These are phyloP conservation scores for Rhynchosporium agropyri DNA, from an alignment of 2,329 filamentous ascomycete genomes.

Conservation along the genomic window DNA sequence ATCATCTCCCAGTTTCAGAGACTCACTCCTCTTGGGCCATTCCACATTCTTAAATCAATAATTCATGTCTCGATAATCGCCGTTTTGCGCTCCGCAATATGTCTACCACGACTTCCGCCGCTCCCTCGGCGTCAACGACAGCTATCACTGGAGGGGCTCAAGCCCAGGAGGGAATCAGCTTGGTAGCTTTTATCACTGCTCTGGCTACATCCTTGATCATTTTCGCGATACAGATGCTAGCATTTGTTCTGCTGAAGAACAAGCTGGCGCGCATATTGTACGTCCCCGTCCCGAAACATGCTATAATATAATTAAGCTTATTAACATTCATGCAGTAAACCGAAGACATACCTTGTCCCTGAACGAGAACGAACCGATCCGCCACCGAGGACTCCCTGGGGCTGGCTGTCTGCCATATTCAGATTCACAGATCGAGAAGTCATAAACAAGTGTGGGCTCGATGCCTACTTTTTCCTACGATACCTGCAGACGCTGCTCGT, in stretches of 20 bases:
- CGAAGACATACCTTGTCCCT: constrained; percentile 83
- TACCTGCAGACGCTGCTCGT: constrained; percentile 85
- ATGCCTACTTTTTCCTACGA: constrained; percentile 96
- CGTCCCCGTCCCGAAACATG: constrained; percentile 40
- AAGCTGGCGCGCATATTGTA: constrained; percentile 84
- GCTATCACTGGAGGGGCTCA: constrained; percentile 32
- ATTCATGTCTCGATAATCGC: constrained; percentile 17
- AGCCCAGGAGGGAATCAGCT: constrained; percentile 37
- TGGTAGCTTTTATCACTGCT: constrained; percentile 41
- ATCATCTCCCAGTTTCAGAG: neutral
- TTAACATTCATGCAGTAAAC: constrained; percentile 58
- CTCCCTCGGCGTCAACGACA: constrained; percentile 8
- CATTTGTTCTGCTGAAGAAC: constrained; percentile 78
- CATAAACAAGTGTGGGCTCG: constrained; percentile 92
- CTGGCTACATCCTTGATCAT: constrained; percentile 39
- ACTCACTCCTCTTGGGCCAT: neutral
- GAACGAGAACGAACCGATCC: constrained; percentile 81
- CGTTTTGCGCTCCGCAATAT: constrained; percentile 8
- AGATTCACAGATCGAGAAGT: constrained; percentile 75
- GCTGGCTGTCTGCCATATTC: constrained; percentile 60
- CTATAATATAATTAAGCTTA: neutral
- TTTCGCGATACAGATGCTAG: constrained; percentile 54
- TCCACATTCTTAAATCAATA: neutral
- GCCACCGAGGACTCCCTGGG: constrained; percentile 61
- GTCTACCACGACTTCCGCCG: constrained; percentile 18